Evolutionary conservation across 2,329 filamentous ascomycete species (phyloP), one percentile per base, ranked within the genome.

Genomic region (Trichoderma semiorbis): DNA sequence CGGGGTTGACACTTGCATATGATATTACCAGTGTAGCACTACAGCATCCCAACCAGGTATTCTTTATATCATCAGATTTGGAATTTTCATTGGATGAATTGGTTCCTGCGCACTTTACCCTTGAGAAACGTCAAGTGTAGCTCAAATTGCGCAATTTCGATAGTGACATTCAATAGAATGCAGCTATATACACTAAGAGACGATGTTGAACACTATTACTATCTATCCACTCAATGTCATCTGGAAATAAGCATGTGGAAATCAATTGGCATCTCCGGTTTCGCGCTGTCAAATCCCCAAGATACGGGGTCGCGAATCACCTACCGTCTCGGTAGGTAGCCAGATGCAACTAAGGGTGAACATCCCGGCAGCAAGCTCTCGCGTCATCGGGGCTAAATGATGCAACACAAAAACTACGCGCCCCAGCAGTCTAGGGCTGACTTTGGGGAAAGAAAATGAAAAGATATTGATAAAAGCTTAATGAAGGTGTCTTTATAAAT

Each of bases 351-450:
- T 62, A 28, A 64, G 28, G 18, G 3, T 28, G 14, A 28, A 55
- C 14, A 70, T 64, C 65, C 53, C 16, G 14, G 43, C 8, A 58
- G 10, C 43, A n/a, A 47, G 61, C 28, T 62, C 70, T 74, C 65
- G 65, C 73, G 73, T 62, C 72, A 74, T 74, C 69, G 34, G 36
- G 57, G 58, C 72, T 69, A 72, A 66, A 57, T 70, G 67, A 62
- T 70, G 60, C 68, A 58, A 64, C 67, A 60, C 26, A 28, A 43
- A 68, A 68, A 43, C 34, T 18, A 47, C 34, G 34, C 26, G 30
- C 34, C 18, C 28, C 28, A 11, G 36, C 24, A 64, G 21, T 6
- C 30, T 39, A 36, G 47, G 68, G 58, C 68, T 64, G 60, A 70
- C 18, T 57, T 32, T 36, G 24, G 47, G 47, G 32, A 43, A 32